Evolutionary conservation across 805 yeast species (phyloP), one percentile per base, ranked within the genome.

Genomic region (Lachancea kluyveri): DNA sequence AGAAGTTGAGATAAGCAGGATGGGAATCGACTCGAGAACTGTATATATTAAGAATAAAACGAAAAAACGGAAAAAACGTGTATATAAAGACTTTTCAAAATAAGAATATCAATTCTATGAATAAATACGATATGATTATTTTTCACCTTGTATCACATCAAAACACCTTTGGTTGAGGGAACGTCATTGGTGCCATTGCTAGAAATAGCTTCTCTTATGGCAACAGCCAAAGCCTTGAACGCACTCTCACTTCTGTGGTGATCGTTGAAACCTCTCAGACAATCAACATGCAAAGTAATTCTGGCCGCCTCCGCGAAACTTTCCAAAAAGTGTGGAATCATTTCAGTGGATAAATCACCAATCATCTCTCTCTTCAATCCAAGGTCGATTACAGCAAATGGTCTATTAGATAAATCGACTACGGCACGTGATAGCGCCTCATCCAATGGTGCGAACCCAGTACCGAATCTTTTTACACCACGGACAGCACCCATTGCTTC

Each of bases 201-300:
- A 8, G 90, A 69, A 29, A 73, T 77, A 15, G 97, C 90, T 54
- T 87, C 95, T 46, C 76, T 79, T 30, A 92, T 68, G 4, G 98
- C 98, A 13, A 92, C 68, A 0, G 98, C 98, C 42, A 90, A 65
- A 0, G 97, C 96, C 63, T 92, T 92, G 65, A 92, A 92, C 0
- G 98, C 97, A 55, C 86, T 74, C 60, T 92, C 98, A 24, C 95
- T 84, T 42, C 96, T 68, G 62, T 92, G 98, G 59, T 92, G 98
- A 59, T 92, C 98, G 59, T 92, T 92, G 57, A 74, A 74, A 1
- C 98, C 98, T 45, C 96, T 70, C 36, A 92, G 54, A 57, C 95
- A 85, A 60, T 92, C 98, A 21, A 92, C 95, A 52, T 92, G 98
- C 51, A 92, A 52, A 1, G 98, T 92, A 33, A 92, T 71, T 39